Evolutionary conservation across 306 rosid species (phyloP), one percentile per base, ranked within the genome.

Genomic region (Comarum palustre): DNA sequence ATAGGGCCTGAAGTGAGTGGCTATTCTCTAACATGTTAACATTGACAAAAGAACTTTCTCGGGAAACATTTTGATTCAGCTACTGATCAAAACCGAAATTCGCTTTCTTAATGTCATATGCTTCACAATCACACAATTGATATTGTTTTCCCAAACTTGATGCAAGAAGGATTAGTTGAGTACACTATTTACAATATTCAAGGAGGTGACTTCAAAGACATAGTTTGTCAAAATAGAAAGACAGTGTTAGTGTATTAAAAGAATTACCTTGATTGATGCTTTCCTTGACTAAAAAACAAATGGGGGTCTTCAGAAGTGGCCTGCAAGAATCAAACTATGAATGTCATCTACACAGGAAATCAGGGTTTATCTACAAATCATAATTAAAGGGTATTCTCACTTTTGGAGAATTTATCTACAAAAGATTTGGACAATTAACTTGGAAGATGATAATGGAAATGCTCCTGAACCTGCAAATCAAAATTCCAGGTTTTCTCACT

Each of bases 241-340:
- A 45, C 70, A 50, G 10, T 12, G 1, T 8, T 60, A n/a, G 38
- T 20, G 22, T 14, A 22, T 22, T 41, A 43, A 3, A 60, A 47
- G 38, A 2, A 64, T 22, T 61, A 73, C 70, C 70, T 61, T 7
- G 16, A 46, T 41, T 13, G 36, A 34, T 6, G 46, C 69, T 46
- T 36, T 46, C 52, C 52, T 50, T 48, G 51, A 74, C 41, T 19
- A 8, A 38, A 62, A 34, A 34, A 7, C 41, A 38, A 34, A 52
- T 32, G 71, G 51, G 41, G 38, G 13, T 63, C 71, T 64, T 43
- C 13, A 64, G 41, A 38, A 6, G 51, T 64, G 51, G 22, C 38
- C 70, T 46, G 69, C 61, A 73, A 59, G 38, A 62, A n/a, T 74
- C 41, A 48, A 73, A 73, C 19, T 0, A 24, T 41, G 25, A 64